These are phyloP conservation scores for Xylaria bambusicola DNA, from an alignment of 495 filamentous ascomycete species.

Conservation along the genomic window DNA sequence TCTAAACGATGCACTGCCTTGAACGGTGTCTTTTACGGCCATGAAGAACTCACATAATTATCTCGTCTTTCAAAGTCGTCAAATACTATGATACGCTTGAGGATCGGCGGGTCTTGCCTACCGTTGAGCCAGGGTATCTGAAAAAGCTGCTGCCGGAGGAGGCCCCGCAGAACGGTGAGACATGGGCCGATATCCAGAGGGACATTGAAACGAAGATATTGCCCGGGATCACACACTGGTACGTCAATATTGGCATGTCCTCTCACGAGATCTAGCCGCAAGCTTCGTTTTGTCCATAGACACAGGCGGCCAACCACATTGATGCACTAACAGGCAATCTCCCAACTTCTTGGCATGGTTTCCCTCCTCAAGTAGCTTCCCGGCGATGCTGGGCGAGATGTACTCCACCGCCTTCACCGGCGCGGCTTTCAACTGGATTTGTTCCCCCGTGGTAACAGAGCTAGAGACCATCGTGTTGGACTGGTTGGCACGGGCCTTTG, in stretches of 20 bases:
- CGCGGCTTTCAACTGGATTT: constrained; percentile 97
- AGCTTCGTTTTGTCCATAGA: background rate
- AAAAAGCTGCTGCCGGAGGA: constrained; percentile 72
- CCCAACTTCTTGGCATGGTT: constrained; percentile 98
- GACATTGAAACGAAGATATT: constrained; percentile 90
- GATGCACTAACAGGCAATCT: constrained; percentile 57
- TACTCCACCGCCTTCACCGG: constrained; percentile 87
- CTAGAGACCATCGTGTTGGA: constrained; percentile 93
- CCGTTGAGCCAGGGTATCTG: constrained; percentile 85
- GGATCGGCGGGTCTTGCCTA: constrained; percentile 71
- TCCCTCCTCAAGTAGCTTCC: constrained; percentile 79
- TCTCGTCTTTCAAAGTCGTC: constrained; percentile 57
- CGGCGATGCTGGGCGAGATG: constrained; percentile 89
- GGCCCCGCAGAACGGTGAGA: constrained; percentile 72
- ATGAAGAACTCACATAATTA: constrained; percentile 3
- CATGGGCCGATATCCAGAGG: constrained; percentile 77
- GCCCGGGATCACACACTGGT: constrained; percentile 94
- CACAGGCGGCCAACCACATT: background rate
- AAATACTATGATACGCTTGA: constrained; percentile 79
- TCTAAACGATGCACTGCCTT: background rate
- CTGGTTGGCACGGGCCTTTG: constrained; percentile 79
- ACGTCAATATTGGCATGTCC: constrained; percentile 2
- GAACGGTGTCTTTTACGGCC: background rate
- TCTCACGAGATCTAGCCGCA: background rate
- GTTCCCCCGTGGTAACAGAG: constrained; percentile 92